Percentiles rank a stretch among this genome's conserved stretches.
Evolutionary conservation across 176 grass and related monocot genomes (phyloP).

Genomic region (Juncus effusus): DNA sequence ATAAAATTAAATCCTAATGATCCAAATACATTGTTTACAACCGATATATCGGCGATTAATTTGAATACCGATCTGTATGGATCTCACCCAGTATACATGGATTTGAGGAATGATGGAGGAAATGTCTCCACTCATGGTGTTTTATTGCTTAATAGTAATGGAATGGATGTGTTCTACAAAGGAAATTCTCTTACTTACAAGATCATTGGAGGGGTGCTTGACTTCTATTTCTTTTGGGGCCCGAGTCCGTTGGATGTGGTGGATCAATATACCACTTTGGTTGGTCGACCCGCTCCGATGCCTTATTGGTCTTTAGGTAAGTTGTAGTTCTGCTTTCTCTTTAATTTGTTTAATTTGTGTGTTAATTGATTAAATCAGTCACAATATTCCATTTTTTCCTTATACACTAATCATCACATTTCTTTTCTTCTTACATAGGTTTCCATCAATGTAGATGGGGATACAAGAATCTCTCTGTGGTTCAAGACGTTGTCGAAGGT

Average conservation of each 20-base stretch:
- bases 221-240: slow-evolving; percentile 81
- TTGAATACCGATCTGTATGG: slow-evolving; percentile 80
- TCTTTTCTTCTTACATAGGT: slow-evolving; percentile 11
- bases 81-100: slow-evolving; percentile 78
- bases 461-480: slow-evolving; percentile 69
- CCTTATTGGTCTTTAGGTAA: slow-evolving; percentile 84
- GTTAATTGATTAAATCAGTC: too few relatives aligned
- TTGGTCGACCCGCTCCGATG: slow-evolving; percentile 73
- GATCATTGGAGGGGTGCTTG: slow-evolving; percentile 62
- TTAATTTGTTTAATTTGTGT: background rate
- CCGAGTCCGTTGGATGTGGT: slow-evolving; percentile 55
- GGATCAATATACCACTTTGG: slow-evolving; percentile 62
- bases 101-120: slow-evolving; percentile 42
- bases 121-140: slow-evolving; percentile 60
- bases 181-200: slow-evolving; percentile 67
- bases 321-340: background rate
- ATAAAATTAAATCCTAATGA: slow-evolving; percentile 62
- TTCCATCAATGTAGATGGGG: slow-evolving; percentile 89
- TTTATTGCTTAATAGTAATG: slow-evolving; percentile 75
- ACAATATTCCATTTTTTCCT: background rate
- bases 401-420: background rate
- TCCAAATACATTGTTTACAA: slow-evolving; percentile 65
- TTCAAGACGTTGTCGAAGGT: slow-evolving; percentile 61
- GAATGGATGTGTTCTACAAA: slow-evolving; percentile 64
- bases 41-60: slow-evolving; percentile 62